These are phyloP conservation scores for Chaetomium olivaceum DNA, from an alignment of 2,329 filamentous ascomycete genomes.

Conservation along the genomic window DNA sequence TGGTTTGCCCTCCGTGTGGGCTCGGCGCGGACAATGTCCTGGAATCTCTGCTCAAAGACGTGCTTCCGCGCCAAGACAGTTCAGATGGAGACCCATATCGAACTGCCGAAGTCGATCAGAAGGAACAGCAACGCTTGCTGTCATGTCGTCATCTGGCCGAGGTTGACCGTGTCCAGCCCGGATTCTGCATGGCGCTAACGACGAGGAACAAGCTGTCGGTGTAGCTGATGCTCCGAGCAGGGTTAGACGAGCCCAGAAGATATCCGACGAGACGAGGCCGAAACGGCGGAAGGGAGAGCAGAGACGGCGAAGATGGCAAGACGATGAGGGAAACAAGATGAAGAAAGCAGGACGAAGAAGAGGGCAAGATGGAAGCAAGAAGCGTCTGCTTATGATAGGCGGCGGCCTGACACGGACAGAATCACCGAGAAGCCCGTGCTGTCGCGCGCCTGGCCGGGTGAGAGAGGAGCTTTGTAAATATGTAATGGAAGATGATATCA, in stretches of 20 bases:
- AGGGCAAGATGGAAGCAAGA: no score
- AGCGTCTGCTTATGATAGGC: no score
- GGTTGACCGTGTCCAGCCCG: conserved; percentile 63
- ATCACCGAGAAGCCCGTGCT: no score
- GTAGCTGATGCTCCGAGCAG: conserved; percentile 55
- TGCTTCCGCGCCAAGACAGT: conserved; percentile 62
- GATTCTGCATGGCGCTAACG: conserved; percentile 65
- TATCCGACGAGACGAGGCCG: conserved; percentile 52
- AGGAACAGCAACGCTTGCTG: conserved; percentile 66
- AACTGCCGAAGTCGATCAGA: conserved; percentile 63
- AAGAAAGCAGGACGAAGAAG: no score
- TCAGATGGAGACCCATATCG: conserved; percentile 64
- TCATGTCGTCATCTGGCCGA: conserved; percentile 63
- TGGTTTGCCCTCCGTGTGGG: conserved; percentile 38
- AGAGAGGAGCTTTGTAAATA: neutral
- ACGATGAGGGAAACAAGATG: no score
- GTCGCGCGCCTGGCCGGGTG: no score
- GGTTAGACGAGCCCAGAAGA: conserved; percentile 61
- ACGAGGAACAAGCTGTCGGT: conserved; percentile 65
- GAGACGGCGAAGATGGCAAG: no score
- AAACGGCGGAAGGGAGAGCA: no score
- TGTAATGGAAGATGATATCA: no score
- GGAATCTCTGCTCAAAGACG: conserved; percentile 63
- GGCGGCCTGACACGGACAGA: no score
- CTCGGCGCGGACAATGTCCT: conserved; percentile 50